Conservation (phyloP, 1,284 basidiomycete genomes). For the Cryptococcus wingfieldii region DNA sequence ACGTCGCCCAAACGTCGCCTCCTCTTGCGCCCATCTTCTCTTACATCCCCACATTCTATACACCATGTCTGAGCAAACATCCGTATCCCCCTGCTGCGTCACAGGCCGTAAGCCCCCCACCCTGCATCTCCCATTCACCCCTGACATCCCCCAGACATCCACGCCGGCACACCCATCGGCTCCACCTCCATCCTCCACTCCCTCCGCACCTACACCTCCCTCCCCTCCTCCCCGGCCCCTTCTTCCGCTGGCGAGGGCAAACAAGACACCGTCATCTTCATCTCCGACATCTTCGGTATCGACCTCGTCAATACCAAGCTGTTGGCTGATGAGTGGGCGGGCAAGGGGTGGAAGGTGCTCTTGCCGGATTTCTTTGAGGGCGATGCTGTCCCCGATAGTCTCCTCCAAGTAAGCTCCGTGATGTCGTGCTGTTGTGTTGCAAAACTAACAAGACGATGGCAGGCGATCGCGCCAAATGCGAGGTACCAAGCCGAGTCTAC, state of each 20-base stretch:
- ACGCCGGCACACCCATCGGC: conserved; percentile 35
- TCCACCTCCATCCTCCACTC: conserved; percentile 28
- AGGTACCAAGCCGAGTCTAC: conserved; percentile 25
- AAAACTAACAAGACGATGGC: not conserved
- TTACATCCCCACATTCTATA: too few species aligned
- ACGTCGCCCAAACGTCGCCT: too few species aligned
- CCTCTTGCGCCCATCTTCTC: not conserved
- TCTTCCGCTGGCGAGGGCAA: conserved; percentile 31
- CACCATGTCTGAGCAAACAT: conserved; percentile 33
- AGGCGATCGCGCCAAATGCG: conserved; percentile 33
- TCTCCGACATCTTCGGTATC: conserved; percentile 64
- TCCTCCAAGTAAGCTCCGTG: not conserved
- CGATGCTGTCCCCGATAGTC: conserved; percentile 51
- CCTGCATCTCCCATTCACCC: not conserved
- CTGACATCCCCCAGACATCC: conserved; percentile 25
- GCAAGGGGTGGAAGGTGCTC: conserved; percentile 60
- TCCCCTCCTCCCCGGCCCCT: conserved; percentile 16
- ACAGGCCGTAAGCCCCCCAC: conserved; percentile 31
- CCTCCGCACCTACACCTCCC: conserved; percentile 34
- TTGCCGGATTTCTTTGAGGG: conserved; percentile 60
- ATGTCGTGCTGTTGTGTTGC: not conserved
- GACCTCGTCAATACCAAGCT: conserved; percentile 55
- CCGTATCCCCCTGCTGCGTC: conserved; percentile 33
- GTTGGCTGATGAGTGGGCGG: conserved; percentile 64
- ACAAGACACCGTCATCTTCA: conserved; percentile 57